Evolutionary conservation across 164 flowering plant genomes (phyloP), one percentile per base, ranked within the genome.

Genomic region (Vitis riparia): DNA sequence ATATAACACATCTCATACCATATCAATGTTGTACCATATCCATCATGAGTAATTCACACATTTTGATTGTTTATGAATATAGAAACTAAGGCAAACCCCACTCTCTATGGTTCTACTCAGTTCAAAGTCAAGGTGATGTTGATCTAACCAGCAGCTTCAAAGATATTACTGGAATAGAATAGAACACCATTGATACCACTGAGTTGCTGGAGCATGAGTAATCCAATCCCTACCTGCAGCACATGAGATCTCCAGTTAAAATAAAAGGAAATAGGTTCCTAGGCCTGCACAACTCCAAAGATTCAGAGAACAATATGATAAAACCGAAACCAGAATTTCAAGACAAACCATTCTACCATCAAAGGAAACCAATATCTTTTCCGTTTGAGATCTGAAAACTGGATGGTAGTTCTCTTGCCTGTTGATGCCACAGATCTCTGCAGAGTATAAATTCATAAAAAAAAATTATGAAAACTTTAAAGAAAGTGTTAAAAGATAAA

Each of bases 331-430:
- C 23, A 8, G 6, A 57, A 14, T 11, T 56, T 52, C 17, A 64
- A 50, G 23, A 53, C 12, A 69, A 69, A 50, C n/a, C 51, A 32
- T 49, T 65, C 50, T 88, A 93, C 98, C 97, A 81, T 83, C 77
- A 94, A 80, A 62, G 98, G 98, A 69, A 78, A 88, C 91, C 94
- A 94, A 73, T 90, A 92, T 83, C 91, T 81, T 80, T 80, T 86
- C 19, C 80, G 84, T 83, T 80, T 88, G 51, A 94, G 89, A 57
- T 92, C 97, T 4, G 87, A 70, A 81, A 92, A 84, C 7, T 88
- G 83, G 9, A 92, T 82, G 10, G 89, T 78, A 13, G 76, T 72
- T 81, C 88, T 80, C 79, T 79, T 85, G 73, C 73, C 80, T 65
- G 91, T 50, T 74, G 97, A 75, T 66, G 87, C 91, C 37, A 91